phyloP scores from a whole-genome alignment of 1,139 yeast genomes.

The Zygoascus hellenicus region DNA sequence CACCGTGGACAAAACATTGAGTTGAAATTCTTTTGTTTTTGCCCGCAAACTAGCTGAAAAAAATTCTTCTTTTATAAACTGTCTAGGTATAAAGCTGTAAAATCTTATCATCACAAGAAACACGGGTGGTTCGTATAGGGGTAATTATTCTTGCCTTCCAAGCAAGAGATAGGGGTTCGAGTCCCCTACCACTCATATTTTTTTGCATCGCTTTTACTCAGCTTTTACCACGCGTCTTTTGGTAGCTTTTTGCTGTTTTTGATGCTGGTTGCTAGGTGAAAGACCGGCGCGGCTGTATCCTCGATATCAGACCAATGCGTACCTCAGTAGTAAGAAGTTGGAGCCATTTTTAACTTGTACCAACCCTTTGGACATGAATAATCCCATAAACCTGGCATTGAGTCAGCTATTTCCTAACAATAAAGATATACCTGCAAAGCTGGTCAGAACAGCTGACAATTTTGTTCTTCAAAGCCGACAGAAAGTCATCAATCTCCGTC shows the following conservation, averaged over 20 bases:
- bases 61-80: no score
- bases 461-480: slow-evolving; percentile 20
- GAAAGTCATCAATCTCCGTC: slow-evolving; percentile 22
- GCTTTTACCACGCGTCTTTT: background rate
- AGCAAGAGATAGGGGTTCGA: slow-evolving; percentile 80
- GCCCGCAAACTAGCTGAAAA: no score
- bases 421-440: slow-evolving; percentile 15
- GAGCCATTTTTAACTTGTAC: background rate
- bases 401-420: slow-evolving; percentile 6
- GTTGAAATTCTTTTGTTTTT: no score
- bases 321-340: background rate
- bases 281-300: background rate
- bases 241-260: background rate
- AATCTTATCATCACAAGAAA: background rate
- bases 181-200: slow-evolving; percentile 67
- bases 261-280: background rate
- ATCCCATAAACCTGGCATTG: slow-evolving; percentile 5
- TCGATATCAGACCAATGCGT: background rate
- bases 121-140: slow-evolving; percentile 41
- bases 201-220: slow-evolving; percentile 19
- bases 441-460: slow-evolving; percentile 16
- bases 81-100: background rate
- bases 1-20: no score
- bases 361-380: background rate
- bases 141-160: slow-evolving; percentile 63